Percentiles rank a stretch among this genome's conserved stretches.
Evolutionary conservation across 2,329 filamentous ascomycete genomes (phyloP).

Genomic region (Epichloe gansuensis): DNA sequence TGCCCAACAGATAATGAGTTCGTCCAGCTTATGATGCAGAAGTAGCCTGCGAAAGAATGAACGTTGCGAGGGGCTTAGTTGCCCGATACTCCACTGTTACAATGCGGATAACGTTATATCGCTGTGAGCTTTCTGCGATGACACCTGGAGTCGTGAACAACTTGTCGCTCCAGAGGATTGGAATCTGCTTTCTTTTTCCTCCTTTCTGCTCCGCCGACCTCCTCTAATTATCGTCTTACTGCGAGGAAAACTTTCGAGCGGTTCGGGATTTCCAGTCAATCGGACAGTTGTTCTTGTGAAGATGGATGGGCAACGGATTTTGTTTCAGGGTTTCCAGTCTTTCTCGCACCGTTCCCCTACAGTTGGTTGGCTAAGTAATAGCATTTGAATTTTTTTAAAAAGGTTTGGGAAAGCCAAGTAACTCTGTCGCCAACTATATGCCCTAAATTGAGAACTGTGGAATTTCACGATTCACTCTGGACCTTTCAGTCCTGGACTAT

Average conservation of each 20-base stretch:
- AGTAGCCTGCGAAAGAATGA: slow-evolving; percentile 39
- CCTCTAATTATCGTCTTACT: background rate
- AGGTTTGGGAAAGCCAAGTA: background rate
- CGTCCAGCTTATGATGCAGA: slow-evolving; percentile 93
- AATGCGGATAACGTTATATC: background rate
- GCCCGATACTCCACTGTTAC: background rate
- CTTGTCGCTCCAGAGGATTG: slow-evolving; percentile 2
- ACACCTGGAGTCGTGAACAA: slow-evolving; percentile 1
- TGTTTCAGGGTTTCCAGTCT: background rate
- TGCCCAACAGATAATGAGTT: slow-evolving; percentile 66
- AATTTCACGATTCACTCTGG: too few relatives aligned
- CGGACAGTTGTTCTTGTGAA: slow-evolving; percentile 5
- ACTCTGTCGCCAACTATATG: background rate
- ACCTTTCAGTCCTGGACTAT: too few relatives aligned
- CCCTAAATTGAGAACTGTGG: background rate
- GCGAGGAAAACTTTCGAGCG: slow-evolving; percentile 19
- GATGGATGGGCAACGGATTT: background rate
- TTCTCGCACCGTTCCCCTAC: background rate
- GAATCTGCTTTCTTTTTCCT: slow-evolving; percentile 16
- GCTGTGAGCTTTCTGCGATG: background rate
- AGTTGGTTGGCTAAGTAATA: background rate
- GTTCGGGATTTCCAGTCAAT: slow-evolving; percentile 16
- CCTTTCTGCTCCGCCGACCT: background rate
- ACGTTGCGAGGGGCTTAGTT: background rate
- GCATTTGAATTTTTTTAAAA: background rate